Evolutionary conservation across 106 monocot species (phyloP).

Genomic region (Dendrobium nobile): DNA sequence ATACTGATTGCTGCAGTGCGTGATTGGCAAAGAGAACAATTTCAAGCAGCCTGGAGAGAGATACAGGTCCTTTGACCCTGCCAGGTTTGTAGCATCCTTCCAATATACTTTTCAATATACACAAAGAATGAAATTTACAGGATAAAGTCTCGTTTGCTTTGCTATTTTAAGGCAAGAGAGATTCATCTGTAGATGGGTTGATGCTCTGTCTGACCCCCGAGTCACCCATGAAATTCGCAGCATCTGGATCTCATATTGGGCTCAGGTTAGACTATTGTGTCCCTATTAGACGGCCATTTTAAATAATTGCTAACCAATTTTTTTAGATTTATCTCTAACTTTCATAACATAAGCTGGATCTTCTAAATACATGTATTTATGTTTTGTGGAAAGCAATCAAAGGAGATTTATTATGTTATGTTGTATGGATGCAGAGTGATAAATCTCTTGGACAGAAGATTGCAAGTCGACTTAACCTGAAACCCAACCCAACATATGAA

Average conservation of each 20-base stretch:
- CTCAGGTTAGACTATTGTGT: constrained; percentile 23
- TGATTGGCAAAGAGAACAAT: constrained; percentile 68
- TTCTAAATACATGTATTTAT: no score
- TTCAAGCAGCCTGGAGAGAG: constrained; percentile 99
- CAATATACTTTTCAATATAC: not conserved
- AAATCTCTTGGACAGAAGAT: constrained; percentile 58
- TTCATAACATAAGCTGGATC: no score
- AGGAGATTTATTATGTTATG: no score
- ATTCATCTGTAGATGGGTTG: constrained; percentile 51
- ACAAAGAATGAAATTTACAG: not conserved
- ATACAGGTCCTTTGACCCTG: constrained; percentile 74
- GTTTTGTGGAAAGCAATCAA: no score
- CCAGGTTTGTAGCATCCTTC: constrained; percentile 28
- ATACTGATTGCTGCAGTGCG: not conserved
- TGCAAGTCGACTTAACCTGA: constrained; percentile 35
- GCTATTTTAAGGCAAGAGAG: constrained; percentile 45
- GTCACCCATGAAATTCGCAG: constrained; percentile 52
- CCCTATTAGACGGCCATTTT: no score
- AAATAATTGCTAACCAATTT: no score
- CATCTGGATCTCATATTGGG: constrained; percentile 74
- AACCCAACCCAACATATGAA: constrained; percentile 54
- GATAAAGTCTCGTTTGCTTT: not conserved
- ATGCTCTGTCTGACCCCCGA: constrained; percentile 45
- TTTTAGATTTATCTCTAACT: no score
- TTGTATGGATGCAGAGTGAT: constrained; percentile 36